Percentiles rank a stretch among this genome's conserved stretches.
These are phyloP conservation scores for Chlamydomonas incerta DNA, from an alignment of 139 green algal genomes.

Conservation along the genomic window DNA sequence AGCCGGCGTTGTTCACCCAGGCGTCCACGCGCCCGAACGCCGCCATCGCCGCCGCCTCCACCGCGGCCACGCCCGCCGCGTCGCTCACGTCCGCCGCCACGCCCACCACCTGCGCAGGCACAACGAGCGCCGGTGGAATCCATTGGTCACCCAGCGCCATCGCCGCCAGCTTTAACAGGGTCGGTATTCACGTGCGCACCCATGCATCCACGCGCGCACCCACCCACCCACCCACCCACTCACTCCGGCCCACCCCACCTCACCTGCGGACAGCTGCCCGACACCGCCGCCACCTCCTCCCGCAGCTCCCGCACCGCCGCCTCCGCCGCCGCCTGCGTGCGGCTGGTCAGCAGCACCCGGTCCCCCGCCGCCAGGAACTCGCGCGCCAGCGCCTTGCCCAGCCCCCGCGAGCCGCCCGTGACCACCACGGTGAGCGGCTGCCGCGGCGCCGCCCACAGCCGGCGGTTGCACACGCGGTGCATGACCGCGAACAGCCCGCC, in stretches of 20 bases:
- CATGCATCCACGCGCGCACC: neutral
- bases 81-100: slow-evolving; percentile 74
- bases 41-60: slow-evolving; percentile 48
- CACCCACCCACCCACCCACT: neutral
- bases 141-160: no score
- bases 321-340: neutral
- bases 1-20: slow-evolving; percentile 91
- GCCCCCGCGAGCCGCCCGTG: slow-evolving; percentile 70
- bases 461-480: slow-evolving; percentile 59
- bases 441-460: slow-evolving; percentile 62
- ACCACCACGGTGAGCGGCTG: slow-evolving; percentile 55
- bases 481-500: slow-evolving; percentile 63
- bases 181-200: neutral
- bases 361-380: slow-evolving; percentile 77
- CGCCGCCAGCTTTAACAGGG: no score
- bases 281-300: slow-evolving; percentile 54
- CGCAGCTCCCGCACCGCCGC: slow-evolving; percentile 20
- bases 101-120: slow-evolving; percentile 55
- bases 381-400: slow-evolving; percentile 88
- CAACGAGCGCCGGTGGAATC: no score
- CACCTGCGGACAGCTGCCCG: slow-evolving; percentile 9
- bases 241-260: no score
- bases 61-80: slow-evolving; percentile 54
- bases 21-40: slow-evolving; percentile 71
- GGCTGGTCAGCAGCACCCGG: slow-evolving; percentile 61